Base-by-base conservation (phyloP, 2,329 filamentous ascomycete genomes). In the Colletotrichum melonis region DNA sequence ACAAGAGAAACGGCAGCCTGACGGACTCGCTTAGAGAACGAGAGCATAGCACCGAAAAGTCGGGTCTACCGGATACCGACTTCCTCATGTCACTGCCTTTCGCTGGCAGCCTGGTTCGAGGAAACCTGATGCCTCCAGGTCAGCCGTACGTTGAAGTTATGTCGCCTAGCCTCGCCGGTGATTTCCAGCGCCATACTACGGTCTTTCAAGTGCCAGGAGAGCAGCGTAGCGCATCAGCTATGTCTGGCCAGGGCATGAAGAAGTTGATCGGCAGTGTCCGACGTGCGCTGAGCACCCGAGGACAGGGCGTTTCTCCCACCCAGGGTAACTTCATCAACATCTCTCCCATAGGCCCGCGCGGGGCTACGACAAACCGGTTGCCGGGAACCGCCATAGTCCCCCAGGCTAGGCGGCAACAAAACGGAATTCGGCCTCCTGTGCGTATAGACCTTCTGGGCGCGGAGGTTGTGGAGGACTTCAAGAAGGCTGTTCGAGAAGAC, bases 1-100 rank as follows among this genome's bases (percentile, higher is more conserved):
- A 98, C 82, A 95, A 95, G 81, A 92, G 95, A 26, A 97, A 94
- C 79, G 95, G 92, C 63, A 98, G 95, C 80, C 92, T 97, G 77
- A 94, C 93, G 0, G 94, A 98, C 82, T 96, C 95, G 1, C 82
- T 96, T 64, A 88, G 95, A 76, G 74, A 75, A 30, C 75, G 67
- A 49, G 94, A 97, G 82, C 92, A 84, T 83, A 90, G 81, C 26
- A 81, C 82, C 6, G 88, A 90, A 58, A 88, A 86, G 72, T 56
- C 67, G 19, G 79, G 86, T 4, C 86, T 86, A 75, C 89, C 88
- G 75, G 89, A 89, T 26, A 84, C 87, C 4, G 90, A 92, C 71
- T 83, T 92, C 19, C 82, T 91, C 16, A 87, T 92, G 75, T 87
- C 91, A 11, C 85, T 92, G 26, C 91, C 93, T 14, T 92, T 94